A percentile compares a stretch with the other conserved stretches of the same genome.
These are phyloP conservation scores for Coemansia sp. DNA, from an alignment of 192 early-diverging fungal genomes.

Conservation along the genomic window DNA sequence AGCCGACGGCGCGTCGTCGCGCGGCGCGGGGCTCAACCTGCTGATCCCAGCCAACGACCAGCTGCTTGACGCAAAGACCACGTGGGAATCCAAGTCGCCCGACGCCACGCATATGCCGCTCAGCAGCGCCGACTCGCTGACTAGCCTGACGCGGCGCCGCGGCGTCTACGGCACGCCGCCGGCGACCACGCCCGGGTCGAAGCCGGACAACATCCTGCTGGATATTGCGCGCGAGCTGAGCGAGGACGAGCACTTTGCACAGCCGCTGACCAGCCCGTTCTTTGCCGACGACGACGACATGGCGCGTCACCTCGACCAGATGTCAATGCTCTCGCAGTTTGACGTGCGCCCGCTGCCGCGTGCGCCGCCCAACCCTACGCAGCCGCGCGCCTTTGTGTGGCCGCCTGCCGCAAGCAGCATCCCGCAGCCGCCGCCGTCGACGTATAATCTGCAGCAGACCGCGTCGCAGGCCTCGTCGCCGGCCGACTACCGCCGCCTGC, in stretches of 20 bases:
- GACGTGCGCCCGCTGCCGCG: conserved; percentile 22
- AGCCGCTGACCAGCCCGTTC: conserved; percentile 21
- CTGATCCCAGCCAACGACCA: conserved; percentile 23
- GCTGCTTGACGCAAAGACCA: conserved; percentile 5
- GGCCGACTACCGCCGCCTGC: conserved; percentile 40
- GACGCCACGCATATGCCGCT: conserved; percentile 16
- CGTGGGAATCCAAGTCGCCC: conserved; percentile 41
- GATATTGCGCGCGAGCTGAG: conserved; percentile 52
- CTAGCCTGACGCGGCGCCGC: conserved; percentile 21
- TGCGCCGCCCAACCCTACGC: not conserved
- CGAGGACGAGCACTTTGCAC: conserved; percentile 31
- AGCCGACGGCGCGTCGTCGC: conserved; percentile 5
- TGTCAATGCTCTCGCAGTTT: conserved; percentile 27
- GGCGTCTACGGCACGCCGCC: conserved; percentile 37
- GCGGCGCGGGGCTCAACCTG: conserved; percentile 27
- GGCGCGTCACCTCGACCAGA: conserved; percentile 24
- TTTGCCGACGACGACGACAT: conserved; percentile 41
- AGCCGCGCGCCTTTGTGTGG: not conserved
- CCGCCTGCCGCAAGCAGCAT: not conserved
- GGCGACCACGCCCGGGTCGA: not conserved
- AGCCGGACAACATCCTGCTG: conserved; percentile 28
- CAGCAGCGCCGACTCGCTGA: conserved; percentile 22
- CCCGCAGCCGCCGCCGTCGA: conserved; percentile 25
- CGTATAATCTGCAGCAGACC: conserved; percentile 35
- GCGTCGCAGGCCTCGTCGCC: not conserved